These are phyloP conservation scores for Bonia amplexicaulis DNA, from an alignment of 176 grass and related monocot species.

Conservation along the genomic window DNA sequence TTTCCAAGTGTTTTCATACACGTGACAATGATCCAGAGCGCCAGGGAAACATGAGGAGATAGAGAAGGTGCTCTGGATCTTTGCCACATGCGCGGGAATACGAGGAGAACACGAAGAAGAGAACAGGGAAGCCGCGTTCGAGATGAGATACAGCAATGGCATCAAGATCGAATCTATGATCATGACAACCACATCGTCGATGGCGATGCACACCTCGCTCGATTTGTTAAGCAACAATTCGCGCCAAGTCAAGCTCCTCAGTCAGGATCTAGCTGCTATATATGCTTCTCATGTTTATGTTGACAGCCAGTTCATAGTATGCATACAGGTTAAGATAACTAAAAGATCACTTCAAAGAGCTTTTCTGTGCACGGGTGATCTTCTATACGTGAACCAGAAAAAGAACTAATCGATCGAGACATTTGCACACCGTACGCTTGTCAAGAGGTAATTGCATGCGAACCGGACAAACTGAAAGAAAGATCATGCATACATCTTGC, in stretches of 20 bases:
- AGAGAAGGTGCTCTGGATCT: too few species aligned
- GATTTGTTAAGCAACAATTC: background rate
- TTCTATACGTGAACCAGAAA: too few species aligned
- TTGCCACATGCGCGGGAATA: too few species aligned
- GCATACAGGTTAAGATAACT: background rate
- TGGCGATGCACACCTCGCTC: background rate
- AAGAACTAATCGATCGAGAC: background rate
- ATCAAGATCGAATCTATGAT: background rate
- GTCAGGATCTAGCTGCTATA: background rate
- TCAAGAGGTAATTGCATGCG: background rate
- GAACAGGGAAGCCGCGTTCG: too few species aligned
- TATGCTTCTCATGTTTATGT: background rate
- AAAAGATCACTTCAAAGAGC: background rate
- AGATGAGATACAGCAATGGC: background rate
- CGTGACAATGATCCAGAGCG: too few species aligned
- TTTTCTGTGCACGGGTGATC: background rate
- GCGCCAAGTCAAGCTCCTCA: background rate
- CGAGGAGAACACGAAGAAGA: too few species aligned
- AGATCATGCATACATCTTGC: background rate
- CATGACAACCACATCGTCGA: background rate
- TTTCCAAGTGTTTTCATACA: too few species aligned
- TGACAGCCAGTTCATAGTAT: background rate
- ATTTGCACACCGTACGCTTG: background rate
- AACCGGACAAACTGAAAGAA: background rate
- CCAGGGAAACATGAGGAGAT: too few species aligned